phyloP scores from a whole-genome alignment of 306 rosid genomes.

The Cucurbita maxima region DNA sequence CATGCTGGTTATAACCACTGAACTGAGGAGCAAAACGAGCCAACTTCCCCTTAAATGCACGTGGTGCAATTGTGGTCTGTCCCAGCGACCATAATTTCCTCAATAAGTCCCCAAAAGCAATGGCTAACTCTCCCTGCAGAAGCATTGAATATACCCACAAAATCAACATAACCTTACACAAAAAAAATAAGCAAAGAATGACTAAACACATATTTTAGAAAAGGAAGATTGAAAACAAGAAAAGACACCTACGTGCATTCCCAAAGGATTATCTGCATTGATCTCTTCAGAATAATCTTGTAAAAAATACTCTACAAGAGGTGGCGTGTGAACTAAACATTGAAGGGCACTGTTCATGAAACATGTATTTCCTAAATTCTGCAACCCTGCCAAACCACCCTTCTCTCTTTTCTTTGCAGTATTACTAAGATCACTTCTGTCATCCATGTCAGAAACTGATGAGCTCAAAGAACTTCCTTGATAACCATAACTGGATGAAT shows the following conservation, averaged over 20 bases:
- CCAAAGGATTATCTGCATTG: constrained; percentile 85
- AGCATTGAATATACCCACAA: background rate
- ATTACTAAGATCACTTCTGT: constrained; percentile 30
- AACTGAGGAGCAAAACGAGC: constrained; percentile 98
- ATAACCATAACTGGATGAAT: constrained; percentile 46
- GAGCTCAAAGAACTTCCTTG: constrained; percentile 50
- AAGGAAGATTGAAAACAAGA: background rate
- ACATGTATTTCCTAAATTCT: constrained; percentile 96
- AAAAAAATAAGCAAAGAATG: background rate
- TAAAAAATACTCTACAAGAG: constrained; percentile 70
- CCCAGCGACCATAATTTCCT: constrained; percentile 89
- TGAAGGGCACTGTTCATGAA: constrained; percentile 94
- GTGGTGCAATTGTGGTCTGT: constrained; percentile 69
- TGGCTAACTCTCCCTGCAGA: constrained; percentile 88
- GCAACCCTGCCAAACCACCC: constrained; percentile 92
- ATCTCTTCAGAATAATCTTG: constrained; percentile 85
- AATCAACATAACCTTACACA: background rate
- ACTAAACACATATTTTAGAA: background rate
- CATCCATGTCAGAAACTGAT: constrained; percentile 44
- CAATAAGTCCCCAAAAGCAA: constrained; percentile 87
- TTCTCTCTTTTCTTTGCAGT: constrained; percentile 37
- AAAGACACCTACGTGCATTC: constrained; percentile 71
- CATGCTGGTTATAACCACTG: constrained; percentile 98
- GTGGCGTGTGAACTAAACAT: constrained; percentile 91
- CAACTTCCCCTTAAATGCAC: constrained; percentile 81